Evolutionary conservation across 768 basidiomycete species (phyloP).

Genomic region (Gloeophyllum trabeum): DNA sequence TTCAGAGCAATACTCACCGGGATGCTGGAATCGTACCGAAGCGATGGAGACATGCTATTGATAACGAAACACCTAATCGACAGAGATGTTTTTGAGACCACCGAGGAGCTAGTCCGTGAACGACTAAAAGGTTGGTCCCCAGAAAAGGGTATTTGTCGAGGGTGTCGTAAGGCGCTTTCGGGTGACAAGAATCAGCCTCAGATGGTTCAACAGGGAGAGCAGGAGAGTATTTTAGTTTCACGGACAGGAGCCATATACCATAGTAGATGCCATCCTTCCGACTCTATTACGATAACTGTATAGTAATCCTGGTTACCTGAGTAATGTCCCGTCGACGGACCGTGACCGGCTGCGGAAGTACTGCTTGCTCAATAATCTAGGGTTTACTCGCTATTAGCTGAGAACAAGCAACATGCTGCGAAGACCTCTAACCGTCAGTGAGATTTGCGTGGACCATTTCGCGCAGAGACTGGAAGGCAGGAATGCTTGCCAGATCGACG

Average conservation of each 20-base stretch:
- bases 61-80: constrained; percentile 78
- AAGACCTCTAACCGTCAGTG: too few relatives aligned
- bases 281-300: constrained; percentile 17
- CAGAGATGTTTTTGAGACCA: constrained; percentile 68
- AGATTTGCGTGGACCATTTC: constrained; percentile 51
- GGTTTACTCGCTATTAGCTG: too few relatives aligned
- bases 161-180: constrained; percentile 40
- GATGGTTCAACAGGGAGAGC: constrained; percentile 6
- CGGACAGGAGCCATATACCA: constrained; percentile 57
- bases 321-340: too few relatives aligned
- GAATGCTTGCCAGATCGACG: constrained; percentile 42
- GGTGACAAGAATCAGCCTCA: constrained; percentile 3
- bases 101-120: constrained; percentile 48
- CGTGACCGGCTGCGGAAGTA: too few relatives aligned
- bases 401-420: too few relatives aligned
- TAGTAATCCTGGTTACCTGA: too few relatives aligned
- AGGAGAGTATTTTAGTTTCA: constrained; percentile 31
- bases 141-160: constrained; percentile 32
- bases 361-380: too few relatives aligned
- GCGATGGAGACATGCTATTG: constrained; percentile 80
- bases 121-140: constrained; percentile 54
- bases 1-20: constrained; percentile 84
- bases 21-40: constrained; percentile 93
- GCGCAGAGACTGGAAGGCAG: constrained; percentile 41
- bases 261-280: constrained; percentile 23